phyloP scores from a whole-genome alignment of 495 filamentous ascomycete species.

The Hyaloscypha bicolor region DNA sequence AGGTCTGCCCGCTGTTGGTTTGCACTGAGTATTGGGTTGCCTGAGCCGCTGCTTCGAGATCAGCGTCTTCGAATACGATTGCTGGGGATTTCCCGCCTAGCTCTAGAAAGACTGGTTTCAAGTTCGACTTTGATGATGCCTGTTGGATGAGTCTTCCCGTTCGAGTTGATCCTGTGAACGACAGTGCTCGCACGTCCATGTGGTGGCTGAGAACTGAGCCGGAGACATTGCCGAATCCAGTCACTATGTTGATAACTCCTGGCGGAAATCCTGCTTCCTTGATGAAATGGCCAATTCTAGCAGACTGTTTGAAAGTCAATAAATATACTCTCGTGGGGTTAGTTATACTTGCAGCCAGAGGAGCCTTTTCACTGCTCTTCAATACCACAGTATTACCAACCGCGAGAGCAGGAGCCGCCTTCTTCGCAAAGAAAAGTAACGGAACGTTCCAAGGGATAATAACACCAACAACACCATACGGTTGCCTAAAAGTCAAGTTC shows the following conservation, averaged over 20 bases:
- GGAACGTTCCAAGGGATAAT: slow-evolving; percentile 57
- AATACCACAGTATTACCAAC: slow-evolving; percentile 76
- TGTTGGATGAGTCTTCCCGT: slow-evolving; percentile 92
- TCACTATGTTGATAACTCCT: slow-evolving; percentile 92
- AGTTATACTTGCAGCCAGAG: slow-evolving; percentile 59
- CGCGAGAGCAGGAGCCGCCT: slow-evolving; percentile 63
- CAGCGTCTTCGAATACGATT: slow-evolving; percentile 93
- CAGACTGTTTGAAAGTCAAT: slow-evolving; percentile 76
- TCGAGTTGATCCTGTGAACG: slow-evolving; percentile 92
- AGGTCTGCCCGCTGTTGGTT: slow-evolving; percentile 97
- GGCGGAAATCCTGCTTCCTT: slow-evolving; percentile 94
- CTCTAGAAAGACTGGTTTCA: slow-evolving; percentile 97
- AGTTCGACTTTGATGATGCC: slow-evolving; percentile 87
- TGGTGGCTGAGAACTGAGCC: slow-evolving; percentile 88
- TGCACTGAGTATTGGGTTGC: slow-evolving; percentile 98
- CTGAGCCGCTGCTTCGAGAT: slow-evolving; percentile 90
- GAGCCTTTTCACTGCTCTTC: slow-evolving; percentile 77
- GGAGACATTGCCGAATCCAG: slow-evolving; percentile 82
- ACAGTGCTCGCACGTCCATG: slow-evolving; percentile 97
- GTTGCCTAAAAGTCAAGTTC: slow-evolving; percentile 73
- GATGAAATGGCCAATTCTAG: slow-evolving; percentile 71
- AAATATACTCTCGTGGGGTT: slow-evolving; percentile 79
- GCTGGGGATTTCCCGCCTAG: slow-evolving; percentile 97
- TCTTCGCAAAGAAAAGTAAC: slow-evolving; percentile 37
- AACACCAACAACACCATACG: slow-evolving; percentile 61